Percentiles rank a stretch among this genome's conserved stretches.
phyloP scores from a whole-genome alignment of 345 rosid species.

The Eucalyptus coolabah region DNA sequence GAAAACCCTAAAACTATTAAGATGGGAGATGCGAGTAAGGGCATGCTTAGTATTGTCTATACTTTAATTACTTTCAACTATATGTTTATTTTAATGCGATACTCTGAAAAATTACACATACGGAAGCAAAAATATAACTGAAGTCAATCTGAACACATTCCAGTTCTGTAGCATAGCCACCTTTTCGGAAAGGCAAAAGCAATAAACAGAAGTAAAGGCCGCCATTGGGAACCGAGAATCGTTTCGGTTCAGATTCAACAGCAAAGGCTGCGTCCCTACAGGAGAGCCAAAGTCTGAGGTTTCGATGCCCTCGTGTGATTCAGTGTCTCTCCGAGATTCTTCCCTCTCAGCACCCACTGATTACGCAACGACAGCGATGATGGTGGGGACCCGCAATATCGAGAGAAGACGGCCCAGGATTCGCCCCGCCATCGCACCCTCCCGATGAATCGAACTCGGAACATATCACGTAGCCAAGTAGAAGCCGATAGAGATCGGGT shows the following conservation, averaged over 20 bases:
- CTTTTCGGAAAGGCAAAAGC: background rate
- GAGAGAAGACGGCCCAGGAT: background rate
- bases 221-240: background rate
- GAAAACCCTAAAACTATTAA: background rate
- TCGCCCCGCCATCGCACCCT: background rate
- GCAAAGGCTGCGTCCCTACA: background rate
- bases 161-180: background rate
- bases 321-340: background rate
- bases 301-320: background rate
- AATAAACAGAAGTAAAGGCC: background rate
- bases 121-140: background rate
- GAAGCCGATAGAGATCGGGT: background rate
- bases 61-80: background rate
- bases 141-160: background rate
- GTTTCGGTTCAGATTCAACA: background rate
- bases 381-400: background rate
- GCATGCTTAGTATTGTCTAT: background rate
- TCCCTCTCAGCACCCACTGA: background rate
- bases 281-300: background rate
- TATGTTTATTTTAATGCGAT: background rate
- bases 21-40: background rate
- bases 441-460: background rate
- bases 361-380: background rate
- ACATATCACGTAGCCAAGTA: background rate
- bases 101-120: background rate